Evolutionary conservation across 305 asterid species (phyloP).

Genomic region (Fraxinus albicans): DNA sequence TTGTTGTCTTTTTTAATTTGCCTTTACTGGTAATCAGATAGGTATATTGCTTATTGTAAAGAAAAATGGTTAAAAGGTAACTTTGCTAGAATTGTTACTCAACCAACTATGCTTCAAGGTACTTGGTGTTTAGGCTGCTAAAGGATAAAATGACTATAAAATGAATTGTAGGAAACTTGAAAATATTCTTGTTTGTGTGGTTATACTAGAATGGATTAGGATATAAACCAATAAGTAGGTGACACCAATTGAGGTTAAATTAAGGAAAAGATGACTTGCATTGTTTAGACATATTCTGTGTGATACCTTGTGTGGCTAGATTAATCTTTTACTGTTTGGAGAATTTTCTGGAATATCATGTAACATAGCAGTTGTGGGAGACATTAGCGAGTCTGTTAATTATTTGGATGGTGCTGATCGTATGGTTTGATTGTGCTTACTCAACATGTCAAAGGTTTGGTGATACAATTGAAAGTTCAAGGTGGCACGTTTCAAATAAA

Average conservation of each 20-base stretch:
- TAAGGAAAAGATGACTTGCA: background rate
- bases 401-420: background rate
- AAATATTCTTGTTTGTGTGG: background rate
- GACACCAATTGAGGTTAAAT: background rate
- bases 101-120: background rate
- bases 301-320: background rate
- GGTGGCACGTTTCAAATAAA: background rate
- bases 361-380: background rate
- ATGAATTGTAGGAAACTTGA: background rate
- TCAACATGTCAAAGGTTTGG: background rate
- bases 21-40: background rate
- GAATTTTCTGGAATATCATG: background rate
- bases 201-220: background rate
- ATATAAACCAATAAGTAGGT: background rate
- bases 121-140: background rate
- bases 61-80: background rate
- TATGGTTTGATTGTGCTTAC: background rate
- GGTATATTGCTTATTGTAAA: background rate
- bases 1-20: background rate
- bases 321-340: background rate
- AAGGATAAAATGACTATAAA: background rate
- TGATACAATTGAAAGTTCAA: background rate
- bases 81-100: background rate
- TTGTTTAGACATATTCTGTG: background rate
- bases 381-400: background rate